These are phyloP conservation scores for Saturnispora galanensis DNA, from an alignment of 805 yeast genomes.

Conservation along the genomic window DNA sequence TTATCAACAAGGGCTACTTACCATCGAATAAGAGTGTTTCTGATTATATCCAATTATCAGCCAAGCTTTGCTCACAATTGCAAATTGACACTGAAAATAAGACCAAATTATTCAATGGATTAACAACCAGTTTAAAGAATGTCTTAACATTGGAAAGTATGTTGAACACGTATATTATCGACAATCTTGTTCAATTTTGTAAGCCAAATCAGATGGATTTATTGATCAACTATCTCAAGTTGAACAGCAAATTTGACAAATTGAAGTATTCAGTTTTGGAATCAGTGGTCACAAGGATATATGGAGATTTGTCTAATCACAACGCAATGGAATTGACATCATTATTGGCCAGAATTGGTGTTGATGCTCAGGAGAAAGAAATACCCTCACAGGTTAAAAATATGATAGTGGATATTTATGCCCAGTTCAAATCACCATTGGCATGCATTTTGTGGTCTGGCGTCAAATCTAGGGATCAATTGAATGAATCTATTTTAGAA, in stretches of 20 bases:
- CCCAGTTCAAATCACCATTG: slow-evolving; percentile 17
- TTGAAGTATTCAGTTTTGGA: background rate
- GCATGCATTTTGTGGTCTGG: slow-evolving; percentile 20
- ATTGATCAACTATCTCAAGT: slow-evolving; percentile 18
- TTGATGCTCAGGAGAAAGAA: background rate
- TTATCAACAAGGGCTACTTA: slow-evolving; percentile 6
- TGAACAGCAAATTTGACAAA: slow-evolving; percentile 8
- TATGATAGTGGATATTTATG: slow-evolving; percentile 15
- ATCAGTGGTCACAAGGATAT: background rate
- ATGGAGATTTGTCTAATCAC: no score
- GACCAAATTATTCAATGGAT: slow-evolving; percentile 19
- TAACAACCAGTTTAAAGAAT: slow-evolving; percentile 13
- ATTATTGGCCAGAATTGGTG: slow-evolving; percentile 12
- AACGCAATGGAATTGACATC: slow-evolving; percentile 16
- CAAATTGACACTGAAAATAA: slow-evolving; percentile 14
- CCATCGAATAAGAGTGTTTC: slow-evolving; percentile 14
- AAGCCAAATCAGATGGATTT: slow-evolving; percentile 13
- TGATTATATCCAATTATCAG: slow-evolving; percentile 14
- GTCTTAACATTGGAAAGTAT: slow-evolving; percentile 9
- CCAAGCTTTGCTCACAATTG: slow-evolving; percentile 9
- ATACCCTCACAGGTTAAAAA: slow-evolving; percentile 11
- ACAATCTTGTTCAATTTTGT: slow-evolving; percentile 14
- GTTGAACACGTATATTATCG: slow-evolving; percentile 7
- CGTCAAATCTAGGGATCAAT: background rate
- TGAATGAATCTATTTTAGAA: background rate